Conservation (phyloP, 345 rosid genomes). For the rapeseed (Brassica napus) region DNA sequence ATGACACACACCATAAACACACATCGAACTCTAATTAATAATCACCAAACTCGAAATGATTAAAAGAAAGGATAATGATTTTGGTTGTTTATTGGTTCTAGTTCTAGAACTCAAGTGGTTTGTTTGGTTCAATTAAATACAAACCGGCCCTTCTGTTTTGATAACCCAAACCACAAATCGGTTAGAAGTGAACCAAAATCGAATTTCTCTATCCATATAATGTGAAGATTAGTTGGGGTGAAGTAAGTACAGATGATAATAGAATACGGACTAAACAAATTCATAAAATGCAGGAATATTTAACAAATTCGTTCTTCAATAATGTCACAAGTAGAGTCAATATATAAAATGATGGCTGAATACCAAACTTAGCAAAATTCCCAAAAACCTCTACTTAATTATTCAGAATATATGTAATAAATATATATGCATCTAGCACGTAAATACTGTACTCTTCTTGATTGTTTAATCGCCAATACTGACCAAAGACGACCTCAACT, state of each 20-base stretch:
- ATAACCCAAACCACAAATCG: neutral
- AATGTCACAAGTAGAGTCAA: constrained; percentile 29
- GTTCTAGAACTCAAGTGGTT: neutral
- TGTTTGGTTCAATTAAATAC: neutral
- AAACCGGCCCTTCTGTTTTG: neutral
- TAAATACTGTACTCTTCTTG: too few species aligned
- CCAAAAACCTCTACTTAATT: neutral
- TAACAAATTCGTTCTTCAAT: constrained; percentile 21
- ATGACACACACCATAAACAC: neutral
- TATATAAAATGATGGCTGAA: constrained; percentile 22
- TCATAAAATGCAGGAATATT: neutral
- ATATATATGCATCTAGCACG: constrained; percentile 37
- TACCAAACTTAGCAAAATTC: constrained; percentile 29
- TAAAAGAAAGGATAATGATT: neutral
- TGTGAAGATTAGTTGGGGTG: neutral
- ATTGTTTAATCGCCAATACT: too few species aligned
- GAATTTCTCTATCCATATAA: neutral
- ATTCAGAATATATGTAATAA: neutral
- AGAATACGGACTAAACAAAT: constrained; percentile 2
- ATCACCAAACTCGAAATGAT: constrained; percentile 24
- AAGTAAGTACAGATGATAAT: constrained; percentile 1
- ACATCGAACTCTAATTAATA: constrained; percentile 3
- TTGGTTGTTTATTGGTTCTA: constrained; percentile 8
- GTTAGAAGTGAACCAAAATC: neutral
- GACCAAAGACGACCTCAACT: constrained; percentile 30